These are phyloP conservation scores for Colletotrichum trifolii DNA, from an alignment of 2,329 filamentous ascomycete genomes.

Conservation along the genomic window DNA sequence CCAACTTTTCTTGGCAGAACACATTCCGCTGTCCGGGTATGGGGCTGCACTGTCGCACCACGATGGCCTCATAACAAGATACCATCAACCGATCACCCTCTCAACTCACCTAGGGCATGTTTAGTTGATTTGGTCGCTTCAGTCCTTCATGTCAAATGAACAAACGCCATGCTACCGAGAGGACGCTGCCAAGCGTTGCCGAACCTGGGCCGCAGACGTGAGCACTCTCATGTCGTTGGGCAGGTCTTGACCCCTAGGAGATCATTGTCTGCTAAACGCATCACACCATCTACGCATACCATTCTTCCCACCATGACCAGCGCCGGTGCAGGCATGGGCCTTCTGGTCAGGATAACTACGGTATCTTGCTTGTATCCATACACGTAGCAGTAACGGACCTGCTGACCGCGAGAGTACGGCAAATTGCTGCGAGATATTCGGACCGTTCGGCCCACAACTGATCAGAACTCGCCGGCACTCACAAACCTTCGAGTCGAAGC, in stretches of 20 bases:
- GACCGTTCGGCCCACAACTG: too few relatives aligned
- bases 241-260: constrained; percentile 24
- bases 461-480: too few relatives aligned
- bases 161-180: constrained; percentile 12
- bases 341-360: too few relatives aligned
- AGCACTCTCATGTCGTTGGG: constrained; percentile 5
- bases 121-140: constrained; percentile 3
- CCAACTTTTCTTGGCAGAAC: constrained; percentile 3
- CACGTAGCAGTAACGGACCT: too few relatives aligned
- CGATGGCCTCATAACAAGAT: constrained; percentile 25
- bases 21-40: neutral
- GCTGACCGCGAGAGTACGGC: too few relatives aligned
- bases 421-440: too few relatives aligned
- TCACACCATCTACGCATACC: constrained; percentile 16
- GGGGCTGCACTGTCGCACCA: constrained; percentile 8
- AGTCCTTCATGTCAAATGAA: constrained; percentile 14
- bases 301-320: constrained; percentile 4
- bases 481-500: neutral
- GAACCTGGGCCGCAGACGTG: constrained; percentile 28
- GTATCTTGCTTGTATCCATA: too few relatives aligned
- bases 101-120: constrained; percentile 5
- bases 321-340: neutral
- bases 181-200: constrained; percentile 13
- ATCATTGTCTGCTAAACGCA: constrained; percentile 21
- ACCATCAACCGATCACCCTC: constrained; percentile 18